Base-by-base conservation (phyloP, 805 yeast genomes). In the Torulaspora maleeae region DNA sequence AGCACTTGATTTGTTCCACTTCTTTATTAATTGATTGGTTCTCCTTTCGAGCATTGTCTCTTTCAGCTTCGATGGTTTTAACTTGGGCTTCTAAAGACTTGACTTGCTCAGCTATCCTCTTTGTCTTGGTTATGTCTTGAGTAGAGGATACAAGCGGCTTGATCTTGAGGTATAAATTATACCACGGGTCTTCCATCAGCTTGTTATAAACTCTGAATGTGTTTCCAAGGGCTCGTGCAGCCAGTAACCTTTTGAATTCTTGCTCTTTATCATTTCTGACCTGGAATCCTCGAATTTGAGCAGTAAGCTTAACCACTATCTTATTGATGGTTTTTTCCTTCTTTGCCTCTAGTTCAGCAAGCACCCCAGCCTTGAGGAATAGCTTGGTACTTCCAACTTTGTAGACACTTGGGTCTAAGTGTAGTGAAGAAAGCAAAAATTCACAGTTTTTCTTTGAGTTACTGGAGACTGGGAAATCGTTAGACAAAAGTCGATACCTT, bases 291-390 rank as follows among this genome's bases (percentile, higher is more conserved):
- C 88, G 73, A 4, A 79, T 69, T 2, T 75, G 51, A 4, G 90
- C 71, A 58, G 87, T 95, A 45, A 93, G 74, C 3, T 67, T 65
- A 0, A 82, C 74, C 32, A 86, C 67, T 1, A 82, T 73, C 2
- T 62, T 54, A 38, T 76, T 74, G 29, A 93, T 66, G 41, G 78
- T 75, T 28, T 71, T 69, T 51, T 89, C 96, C 48, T 95, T 81
- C 44, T 76, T 72, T 52, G 80, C 80, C 62, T 93, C 99, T 47
- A 93, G 73, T 44, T 81, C 81, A 2, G 98, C 99, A 56, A 93
- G 73, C 72, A 91, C 87, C 53, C 99, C 99, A 28, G 98, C 96
- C 61, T 95, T 85, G 71, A 93, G 87, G 69, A 93, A 93, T 38
- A 93, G 82, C 68, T 93, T 93, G 29, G 95, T 84, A 59, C 84